Percentiles rank a stretch among this genome's conserved stretches.
Conservation (phyloP, 2,329 filamentous ascomycete genomes). For the Aspergillus sp. region DNA sequence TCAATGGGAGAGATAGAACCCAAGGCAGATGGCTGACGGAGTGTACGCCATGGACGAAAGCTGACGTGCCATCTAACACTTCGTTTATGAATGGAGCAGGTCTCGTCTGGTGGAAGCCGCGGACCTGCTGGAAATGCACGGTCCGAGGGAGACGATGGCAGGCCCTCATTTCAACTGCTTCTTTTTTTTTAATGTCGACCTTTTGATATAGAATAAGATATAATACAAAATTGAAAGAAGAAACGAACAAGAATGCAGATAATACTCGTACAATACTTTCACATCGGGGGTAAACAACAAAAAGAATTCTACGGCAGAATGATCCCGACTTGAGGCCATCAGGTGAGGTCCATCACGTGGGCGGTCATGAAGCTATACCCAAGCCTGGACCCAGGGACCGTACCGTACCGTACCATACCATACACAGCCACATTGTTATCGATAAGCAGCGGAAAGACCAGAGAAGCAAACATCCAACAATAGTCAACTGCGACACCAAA, state of each 20-base stretch:
- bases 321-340: neutral
- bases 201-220: neutral
- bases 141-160: neutral
- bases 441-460: slow-evolving; percentile 14
- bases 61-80: slow-evolving; percentile 45
- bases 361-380: slow-evolving; percentile 4
- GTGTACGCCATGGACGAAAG: slow-evolving; percentile 53
- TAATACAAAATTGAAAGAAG: neutral
- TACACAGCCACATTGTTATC: slow-evolving; percentile 7
- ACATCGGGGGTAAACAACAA: slow-evolving; percentile 6
- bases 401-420: slow-evolving; percentile 1
- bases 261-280: slow-evolving; percentile 5
- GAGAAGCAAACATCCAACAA: slow-evolving; percentile 10
- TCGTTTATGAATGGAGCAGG: slow-evolving; percentile 44
- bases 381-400: neutral
- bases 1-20: slow-evolving; percentile 55
- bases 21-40: slow-evolving; percentile 51
- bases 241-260: neutral
- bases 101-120: slow-evolving; percentile 53
- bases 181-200: neutral
- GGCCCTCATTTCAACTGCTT: neutral
- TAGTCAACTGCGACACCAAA: neutral
- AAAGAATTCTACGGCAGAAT: slow-evolving; percentile 8
- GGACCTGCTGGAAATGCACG: slow-evolving; percentile 27
- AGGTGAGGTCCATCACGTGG: slow-evolving; percentile 6